A percentile compares a stretch with the other conserved stretches of the same genome.
phyloP scores from a whole-genome alignment of 1,284 basidiomycete genomes.

The Boletus hoseneyae region DNA sequence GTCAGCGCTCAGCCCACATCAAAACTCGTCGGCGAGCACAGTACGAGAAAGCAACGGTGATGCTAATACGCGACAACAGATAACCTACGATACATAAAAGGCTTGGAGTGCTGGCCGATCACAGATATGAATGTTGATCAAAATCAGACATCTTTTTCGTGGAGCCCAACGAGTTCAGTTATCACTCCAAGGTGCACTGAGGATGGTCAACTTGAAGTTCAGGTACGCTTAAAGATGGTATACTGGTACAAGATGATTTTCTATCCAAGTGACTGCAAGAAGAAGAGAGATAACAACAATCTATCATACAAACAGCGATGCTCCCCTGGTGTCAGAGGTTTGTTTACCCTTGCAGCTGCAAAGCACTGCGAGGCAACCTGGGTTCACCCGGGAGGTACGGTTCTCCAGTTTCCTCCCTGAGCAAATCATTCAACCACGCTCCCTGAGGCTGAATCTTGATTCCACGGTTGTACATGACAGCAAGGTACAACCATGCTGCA shows the following conservation, averaged over 20 bases:
- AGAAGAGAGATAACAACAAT: neutral
- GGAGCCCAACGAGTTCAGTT: no score
- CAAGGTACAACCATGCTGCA: conserved; percentile 78
- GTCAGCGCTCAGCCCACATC: no score
- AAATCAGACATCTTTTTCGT: no score
- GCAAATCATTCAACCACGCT: conserved; percentile 76
- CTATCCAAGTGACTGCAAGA: conserved; percentile 12
- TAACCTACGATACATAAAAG: no score
- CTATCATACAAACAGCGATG: conserved; percentile 12
- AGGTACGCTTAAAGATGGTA: conserved; percentile 13
- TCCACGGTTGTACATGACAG: conserved; percentile 71
- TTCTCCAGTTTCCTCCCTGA: conserved; percentile 69
- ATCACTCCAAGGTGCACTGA: no score
- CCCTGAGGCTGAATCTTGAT: conserved; percentile 73
- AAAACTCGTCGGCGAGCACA: no score
- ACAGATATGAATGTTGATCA: no score
- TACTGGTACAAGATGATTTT: conserved; percentile 7
- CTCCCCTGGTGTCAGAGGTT: neutral
- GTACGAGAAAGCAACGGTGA: no score
- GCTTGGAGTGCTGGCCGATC: no score
- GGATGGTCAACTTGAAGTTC: no score
- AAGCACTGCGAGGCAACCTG: conserved; percentile 55
- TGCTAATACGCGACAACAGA: no score
- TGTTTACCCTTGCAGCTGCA: conserved; percentile 47
- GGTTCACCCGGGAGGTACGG: conserved; percentile 63